Conservation (phyloP, 208 protist genomes). For the Leishmania guyanensis region DNA sequence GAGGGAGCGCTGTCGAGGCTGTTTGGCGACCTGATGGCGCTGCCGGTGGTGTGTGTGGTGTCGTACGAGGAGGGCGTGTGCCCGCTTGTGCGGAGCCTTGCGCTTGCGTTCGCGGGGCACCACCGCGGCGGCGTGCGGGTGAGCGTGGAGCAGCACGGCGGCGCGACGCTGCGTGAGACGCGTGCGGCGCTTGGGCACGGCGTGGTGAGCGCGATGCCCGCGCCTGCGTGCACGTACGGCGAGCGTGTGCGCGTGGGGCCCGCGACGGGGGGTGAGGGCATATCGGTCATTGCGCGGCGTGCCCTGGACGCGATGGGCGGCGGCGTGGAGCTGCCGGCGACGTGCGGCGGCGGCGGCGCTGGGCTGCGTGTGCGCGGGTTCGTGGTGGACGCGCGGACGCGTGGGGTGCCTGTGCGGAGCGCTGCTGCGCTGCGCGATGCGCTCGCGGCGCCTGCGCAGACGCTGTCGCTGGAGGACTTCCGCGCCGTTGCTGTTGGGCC, state of each 20-base stretch:
- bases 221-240: no score
- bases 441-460: conserved; percentile 46
- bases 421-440: conserved; percentile 9
- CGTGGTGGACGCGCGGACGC: conserved; percentile 36
- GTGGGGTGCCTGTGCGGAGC: neutral
- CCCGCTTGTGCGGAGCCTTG: no score
- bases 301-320: neutral
- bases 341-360: conserved; percentile 13
- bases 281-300: neutral
- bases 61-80: no score
- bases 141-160: no score
- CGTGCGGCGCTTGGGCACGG: no score
- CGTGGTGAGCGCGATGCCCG: no score
- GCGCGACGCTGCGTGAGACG: no score
- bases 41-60: no score
- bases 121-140: no score
- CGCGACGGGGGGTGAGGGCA: neutral
- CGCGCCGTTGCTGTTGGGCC: conserved; percentile 27
- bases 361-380: conserved; percentile 35
- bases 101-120: no score
- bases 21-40: no score
- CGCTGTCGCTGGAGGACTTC: conserved; percentile 65
- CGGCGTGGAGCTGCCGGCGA: conserved; percentile 22
- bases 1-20: no score
- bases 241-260: neutral